Conservation (phyloP, 163 green algal genomes). For the Scenedesmus sp. region DNA sequence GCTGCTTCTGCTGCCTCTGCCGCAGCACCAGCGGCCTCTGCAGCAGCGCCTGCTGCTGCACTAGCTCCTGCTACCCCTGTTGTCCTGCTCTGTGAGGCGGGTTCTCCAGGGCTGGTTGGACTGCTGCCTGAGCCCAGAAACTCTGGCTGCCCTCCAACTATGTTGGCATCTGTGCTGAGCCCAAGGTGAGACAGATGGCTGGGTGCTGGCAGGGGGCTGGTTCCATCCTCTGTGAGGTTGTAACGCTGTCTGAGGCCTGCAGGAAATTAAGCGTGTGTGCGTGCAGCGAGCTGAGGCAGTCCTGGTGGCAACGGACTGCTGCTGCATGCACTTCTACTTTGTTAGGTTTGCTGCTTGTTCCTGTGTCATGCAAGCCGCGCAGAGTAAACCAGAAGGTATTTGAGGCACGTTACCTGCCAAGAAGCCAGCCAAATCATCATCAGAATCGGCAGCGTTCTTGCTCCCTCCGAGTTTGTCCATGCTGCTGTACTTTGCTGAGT, state of each 20-base stretch:
- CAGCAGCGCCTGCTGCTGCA: neutral
- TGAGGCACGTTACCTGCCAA: neutral
- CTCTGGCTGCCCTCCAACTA: conserved; percentile 6
- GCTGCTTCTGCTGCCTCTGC: neutral
- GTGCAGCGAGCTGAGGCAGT: neutral
- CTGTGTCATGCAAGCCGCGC: neutral
- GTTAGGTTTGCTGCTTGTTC: neutral
- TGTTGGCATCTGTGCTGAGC: neutral
- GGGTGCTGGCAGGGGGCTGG: neutral
- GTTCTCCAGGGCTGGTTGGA: neutral
- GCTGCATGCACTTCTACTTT: neutral
- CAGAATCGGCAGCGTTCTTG: conserved; percentile 17
- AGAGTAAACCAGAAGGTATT: neutral
- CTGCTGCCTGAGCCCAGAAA: neutral
- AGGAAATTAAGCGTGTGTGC: neutral
- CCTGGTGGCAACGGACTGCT: neutral
- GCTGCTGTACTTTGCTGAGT: conserved; percentile 1
- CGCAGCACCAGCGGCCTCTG: neutral
- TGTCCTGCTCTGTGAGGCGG: neutral
- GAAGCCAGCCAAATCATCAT: conserved; percentile 34
- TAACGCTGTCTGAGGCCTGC: conserved; percentile 47
- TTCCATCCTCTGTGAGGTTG: conserved; percentile 23
- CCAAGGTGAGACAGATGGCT: neutral
- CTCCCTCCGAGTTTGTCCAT: neutral
- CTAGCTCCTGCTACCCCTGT: neutral